Evolutionary conservation across 2,329 filamentous ascomycete species (phyloP).

Genomic region (Aspergillus sp.): DNA sequence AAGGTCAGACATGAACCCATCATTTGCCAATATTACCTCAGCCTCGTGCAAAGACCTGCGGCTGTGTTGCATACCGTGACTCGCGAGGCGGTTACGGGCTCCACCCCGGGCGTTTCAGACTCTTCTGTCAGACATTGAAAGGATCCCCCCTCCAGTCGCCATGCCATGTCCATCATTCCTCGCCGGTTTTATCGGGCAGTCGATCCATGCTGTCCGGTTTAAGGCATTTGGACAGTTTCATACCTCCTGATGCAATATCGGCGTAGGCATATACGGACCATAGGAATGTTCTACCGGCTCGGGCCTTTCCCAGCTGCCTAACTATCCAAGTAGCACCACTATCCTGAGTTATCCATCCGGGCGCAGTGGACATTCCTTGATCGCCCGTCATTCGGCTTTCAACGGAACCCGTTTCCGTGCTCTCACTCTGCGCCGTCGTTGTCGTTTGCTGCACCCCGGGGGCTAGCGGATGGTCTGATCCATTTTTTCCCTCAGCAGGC

Average conservation of each 20-base stretch:
- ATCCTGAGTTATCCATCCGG: neutral
- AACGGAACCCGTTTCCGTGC: slow-evolving; percentile 8
- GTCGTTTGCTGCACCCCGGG: slow-evolving; percentile 1
- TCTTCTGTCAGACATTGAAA: slow-evolving; percentile 11
- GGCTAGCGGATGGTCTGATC: slow-evolving; percentile 7
- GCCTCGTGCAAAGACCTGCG: slow-evolving; percentile 7
- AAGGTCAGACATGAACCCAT: neutral
- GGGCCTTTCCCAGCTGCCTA: neutral
- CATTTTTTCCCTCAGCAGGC: neutral
- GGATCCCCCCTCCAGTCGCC: neutral
- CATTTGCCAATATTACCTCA: neutral
- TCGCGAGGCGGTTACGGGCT: slow-evolving; percentile 15
- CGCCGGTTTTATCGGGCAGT: neutral
- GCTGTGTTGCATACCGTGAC: slow-evolving; percentile 12
- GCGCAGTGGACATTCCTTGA: neutral
- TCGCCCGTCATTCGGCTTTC: slow-evolving; percentile 1
- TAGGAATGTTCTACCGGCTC: neutral
- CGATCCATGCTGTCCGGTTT: neutral
- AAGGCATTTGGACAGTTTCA: neutral
- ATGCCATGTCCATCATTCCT: slow-evolving; percentile 12
- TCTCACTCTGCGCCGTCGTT: neutral
- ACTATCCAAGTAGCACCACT: neutral
- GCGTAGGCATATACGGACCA: neutral
- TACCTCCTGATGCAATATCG: neutral
- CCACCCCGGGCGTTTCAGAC: slow-evolving; percentile 24